Conservation (phyloP, 148 eudicot genomes). For the Spergularia bocconei region DNA sequence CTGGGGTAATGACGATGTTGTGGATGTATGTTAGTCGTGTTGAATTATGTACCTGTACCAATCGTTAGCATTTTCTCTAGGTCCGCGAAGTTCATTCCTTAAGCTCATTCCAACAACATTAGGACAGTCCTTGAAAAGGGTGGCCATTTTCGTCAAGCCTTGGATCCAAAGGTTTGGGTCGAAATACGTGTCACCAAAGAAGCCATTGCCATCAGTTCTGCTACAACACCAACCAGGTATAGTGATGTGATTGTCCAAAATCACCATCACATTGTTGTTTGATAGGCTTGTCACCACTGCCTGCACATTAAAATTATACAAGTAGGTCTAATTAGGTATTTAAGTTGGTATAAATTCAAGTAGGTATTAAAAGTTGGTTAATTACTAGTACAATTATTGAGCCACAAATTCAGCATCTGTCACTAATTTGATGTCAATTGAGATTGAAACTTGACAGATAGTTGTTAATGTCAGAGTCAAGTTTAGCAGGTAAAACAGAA, state of each 20-base stretch:
- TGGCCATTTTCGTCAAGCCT: slow-evolving; percentile 69
- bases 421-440: background rate
- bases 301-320: slow-evolving; percentile 26
- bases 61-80: slow-evolving; percentile 54
- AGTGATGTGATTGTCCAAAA: slow-evolving; percentile 81
- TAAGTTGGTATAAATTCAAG: background rate
- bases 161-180: slow-evolving; percentile 61
- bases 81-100: slow-evolving; percentile 93
- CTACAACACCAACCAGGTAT: slow-evolving; percentile 94
- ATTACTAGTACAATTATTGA: slow-evolving; percentile 5
- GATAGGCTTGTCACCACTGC: slow-evolving; percentile 66
- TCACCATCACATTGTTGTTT: slow-evolving; percentile 69
- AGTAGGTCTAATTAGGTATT: background rate
- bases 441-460: background rate
- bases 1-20: background rate
- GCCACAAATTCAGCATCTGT: background rate
- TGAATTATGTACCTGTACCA: slow-evolving; percentile 67
- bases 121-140: slow-evolving; percentile 47
- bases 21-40: background rate
- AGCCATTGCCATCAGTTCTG: slow-evolving; percentile 69
- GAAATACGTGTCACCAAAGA: slow-evolving; percentile 77
- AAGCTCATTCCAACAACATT: slow-evolving; percentile 87
- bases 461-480: slow-evolving; percentile 3
- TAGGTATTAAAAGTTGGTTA: background rate
- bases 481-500: background rate